Evolutionary conservation across 1,284 basidiomycete genomes (phyloP).

Genomic region (Boletus sp.): DNA sequence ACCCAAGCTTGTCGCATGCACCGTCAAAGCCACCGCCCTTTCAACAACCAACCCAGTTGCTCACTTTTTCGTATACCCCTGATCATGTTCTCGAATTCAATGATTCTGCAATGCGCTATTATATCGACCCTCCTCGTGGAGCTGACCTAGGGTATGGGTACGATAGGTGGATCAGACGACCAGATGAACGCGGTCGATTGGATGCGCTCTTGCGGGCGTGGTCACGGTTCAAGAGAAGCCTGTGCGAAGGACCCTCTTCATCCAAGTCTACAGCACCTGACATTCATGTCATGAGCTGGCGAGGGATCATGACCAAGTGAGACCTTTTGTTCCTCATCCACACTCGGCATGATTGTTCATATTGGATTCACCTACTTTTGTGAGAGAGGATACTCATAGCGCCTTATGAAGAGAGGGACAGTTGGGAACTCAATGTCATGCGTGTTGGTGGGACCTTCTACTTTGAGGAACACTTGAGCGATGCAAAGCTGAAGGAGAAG

Average conservation of each 20-base stretch:
- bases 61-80: conserved; percentile 64
- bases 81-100: conserved; percentile 57
- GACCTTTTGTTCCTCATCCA: conserved; percentile 25
- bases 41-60: conserved; percentile 60
- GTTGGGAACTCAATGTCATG: conserved; percentile 87
- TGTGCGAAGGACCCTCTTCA: conserved; percentile 33
- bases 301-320: conserved; percentile 92
- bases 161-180: conserved; percentile 64
- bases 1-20: conserved; percentile 29
- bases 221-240: conserved; percentile 39
- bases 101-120: conserved; percentile 69
- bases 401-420: conserved; percentile 78
- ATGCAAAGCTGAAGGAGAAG: conserved; percentile 62
- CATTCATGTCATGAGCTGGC: conserved; percentile 75
- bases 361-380: conserved; percentile 26
- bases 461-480: conserved; percentile 75
- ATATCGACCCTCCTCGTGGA: conserved; percentile 57
- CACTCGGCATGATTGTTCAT: conserved; percentile 16
- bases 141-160: conserved; percentile 67
- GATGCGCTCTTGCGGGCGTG: conserved; percentile 62
- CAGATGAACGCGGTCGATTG: conserved; percentile 63
- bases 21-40: conserved; percentile 44
- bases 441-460: conserved; percentile 74
- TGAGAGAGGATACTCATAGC: conserved; percentile 71
- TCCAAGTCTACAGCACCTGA: conserved; percentile 35